Conservation (phyloP, 495 filamentous ascomycete genomes). For the Neurospora sp. region DNA sequence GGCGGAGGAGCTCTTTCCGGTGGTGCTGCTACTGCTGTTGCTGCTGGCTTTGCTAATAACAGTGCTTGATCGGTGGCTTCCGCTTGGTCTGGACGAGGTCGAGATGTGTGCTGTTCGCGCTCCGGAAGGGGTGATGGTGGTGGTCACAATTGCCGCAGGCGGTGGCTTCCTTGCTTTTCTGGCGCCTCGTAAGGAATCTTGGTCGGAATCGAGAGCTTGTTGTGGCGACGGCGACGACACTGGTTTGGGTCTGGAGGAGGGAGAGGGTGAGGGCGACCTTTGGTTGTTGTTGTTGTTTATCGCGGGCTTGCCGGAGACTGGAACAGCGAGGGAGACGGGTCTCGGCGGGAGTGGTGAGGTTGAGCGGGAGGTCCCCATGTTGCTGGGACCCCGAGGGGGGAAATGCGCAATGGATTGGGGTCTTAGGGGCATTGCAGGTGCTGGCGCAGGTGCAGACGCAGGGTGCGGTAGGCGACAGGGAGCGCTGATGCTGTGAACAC, state of each 20-base stretch:
- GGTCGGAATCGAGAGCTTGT: neutral
- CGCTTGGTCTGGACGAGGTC: constrained; percentile 5
- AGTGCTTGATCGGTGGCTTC: neutral
- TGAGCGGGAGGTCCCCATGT: neutral
- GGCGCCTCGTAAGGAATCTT: neutral
- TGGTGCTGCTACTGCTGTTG: constrained; percentile 1
- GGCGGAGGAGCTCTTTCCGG: neutral
- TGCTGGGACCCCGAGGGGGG: neutral
- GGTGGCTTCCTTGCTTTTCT: constrained; percentile 9
- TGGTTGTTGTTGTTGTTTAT: neutral
- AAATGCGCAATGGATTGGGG: constrained; percentile 1
- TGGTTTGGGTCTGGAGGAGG: neutral
- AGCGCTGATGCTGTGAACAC: neutral
- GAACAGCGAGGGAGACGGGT: neutral
- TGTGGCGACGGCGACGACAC: neutral
- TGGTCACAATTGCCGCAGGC: constrained; percentile 24
- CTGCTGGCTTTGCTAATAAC: constrained; percentile 2
- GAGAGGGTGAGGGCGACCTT: neutral
- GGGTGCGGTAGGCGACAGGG: neutral
- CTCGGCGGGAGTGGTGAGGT: constrained; percentile 1
- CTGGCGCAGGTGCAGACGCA: neutral
- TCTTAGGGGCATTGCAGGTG: constrained; percentile 2
- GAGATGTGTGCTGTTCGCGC: constrained; percentile 22
- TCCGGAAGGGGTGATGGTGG: constrained; percentile 15
- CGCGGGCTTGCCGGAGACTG: constrained; percentile 7